phyloP scores from a whole-genome alignment of 352 stramenopile species.

The Pythium biforme region DNA sequence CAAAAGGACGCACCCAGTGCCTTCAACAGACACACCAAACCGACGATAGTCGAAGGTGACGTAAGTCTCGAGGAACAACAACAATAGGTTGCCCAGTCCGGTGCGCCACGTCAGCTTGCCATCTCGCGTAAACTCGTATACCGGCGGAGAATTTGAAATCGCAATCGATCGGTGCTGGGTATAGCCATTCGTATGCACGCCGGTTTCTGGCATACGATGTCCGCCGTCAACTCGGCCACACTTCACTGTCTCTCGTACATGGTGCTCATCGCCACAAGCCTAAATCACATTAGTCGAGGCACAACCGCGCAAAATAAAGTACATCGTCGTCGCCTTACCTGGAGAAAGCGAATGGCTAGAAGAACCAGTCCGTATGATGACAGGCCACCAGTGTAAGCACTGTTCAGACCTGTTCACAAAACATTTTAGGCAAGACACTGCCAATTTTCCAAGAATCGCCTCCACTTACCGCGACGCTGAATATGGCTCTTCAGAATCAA shows the following conservation, averaged over 20 bases:
- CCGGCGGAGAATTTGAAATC: conserved; percentile 28
- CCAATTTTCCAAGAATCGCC: not conserved
- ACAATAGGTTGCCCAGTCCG: conserved; percentile 64
- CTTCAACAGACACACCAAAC: conserved; percentile 76
- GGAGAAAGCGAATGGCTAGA: conserved; percentile 93
- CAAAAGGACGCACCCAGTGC: conserved; percentile 51
- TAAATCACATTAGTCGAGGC: conserved; percentile 14
- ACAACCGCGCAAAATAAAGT: not conserved
- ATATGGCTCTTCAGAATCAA: conserved; percentile 93
- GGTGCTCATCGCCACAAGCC: conserved; percentile 73
- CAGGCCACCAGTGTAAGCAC: conserved; percentile 93
- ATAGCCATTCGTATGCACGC: not conserved
- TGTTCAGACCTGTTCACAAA: conserved; percentile 79
- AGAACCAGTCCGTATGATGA: conserved; percentile 96
- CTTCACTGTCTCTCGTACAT: conserved; percentile 25
- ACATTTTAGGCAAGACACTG: not conserved
- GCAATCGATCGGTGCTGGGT: not conserved
- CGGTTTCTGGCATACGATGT: conserved; percentile 33
- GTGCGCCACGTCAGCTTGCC: conserved; percentile 66
- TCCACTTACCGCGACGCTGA: conserved; percentile 44
- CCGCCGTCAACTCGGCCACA: conserved; percentile 6
- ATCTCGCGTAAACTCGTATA: conserved; percentile 69
- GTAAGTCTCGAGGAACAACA: conserved; percentile 85
- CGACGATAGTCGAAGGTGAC: conserved; percentile 82
- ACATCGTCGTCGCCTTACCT: conserved; percentile 37